Base-by-base conservation (phyloP, 306 rosid genomes). In the Prunus campanulata region DNA sequence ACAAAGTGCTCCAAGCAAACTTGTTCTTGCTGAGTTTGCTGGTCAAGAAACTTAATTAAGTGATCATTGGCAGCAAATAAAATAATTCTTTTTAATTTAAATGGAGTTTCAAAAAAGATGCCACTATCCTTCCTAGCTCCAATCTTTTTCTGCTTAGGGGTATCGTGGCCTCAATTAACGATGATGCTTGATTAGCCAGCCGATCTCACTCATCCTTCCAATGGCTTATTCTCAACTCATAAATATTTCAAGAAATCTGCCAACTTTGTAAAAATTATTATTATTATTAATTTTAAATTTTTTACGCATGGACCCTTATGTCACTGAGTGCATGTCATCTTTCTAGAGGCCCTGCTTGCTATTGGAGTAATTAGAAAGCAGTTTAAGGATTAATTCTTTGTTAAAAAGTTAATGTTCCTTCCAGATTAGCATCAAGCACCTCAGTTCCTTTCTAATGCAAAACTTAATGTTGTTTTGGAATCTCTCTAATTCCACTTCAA, bases 91-190 rank as follows among this genome's bases (percentile, higher is more conserved):
- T 77, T 68, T 55, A 76, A 73, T 77, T 68, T 55, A 76, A 73
- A 65, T 70, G 71, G 76, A 29, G 78, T 79, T 74, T 56, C 52
- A 64, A 64, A 79, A 86, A 46, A 83, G 80, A 85, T 87, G 83
- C 83, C 76, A 79, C 65, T 82, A 63, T 63, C 44, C 74, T 76
- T 25, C 12, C 69, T 71, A 76, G 70, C 76, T 78, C 78, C 77
- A 72, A 72, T 72, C 74, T 84, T 79, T 76, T 55, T 44, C 70
- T 78, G 52, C 66, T 62, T 56, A 57, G 78, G 78, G 76, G 70
- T 59, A 75, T 82, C 82, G 79, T 88, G 90, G 81, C 86, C 83
- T 71, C 79, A 55, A 51, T 83, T 55, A 15, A 50, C 59, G 80
- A 62, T 72, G 25, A 82, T 74, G 77, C 74, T 84, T 82, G 16